phyloP scores from a whole-genome alignment of 1,139 yeast genomes.

The Nakaseomyces uthaithaninus region DNA sequence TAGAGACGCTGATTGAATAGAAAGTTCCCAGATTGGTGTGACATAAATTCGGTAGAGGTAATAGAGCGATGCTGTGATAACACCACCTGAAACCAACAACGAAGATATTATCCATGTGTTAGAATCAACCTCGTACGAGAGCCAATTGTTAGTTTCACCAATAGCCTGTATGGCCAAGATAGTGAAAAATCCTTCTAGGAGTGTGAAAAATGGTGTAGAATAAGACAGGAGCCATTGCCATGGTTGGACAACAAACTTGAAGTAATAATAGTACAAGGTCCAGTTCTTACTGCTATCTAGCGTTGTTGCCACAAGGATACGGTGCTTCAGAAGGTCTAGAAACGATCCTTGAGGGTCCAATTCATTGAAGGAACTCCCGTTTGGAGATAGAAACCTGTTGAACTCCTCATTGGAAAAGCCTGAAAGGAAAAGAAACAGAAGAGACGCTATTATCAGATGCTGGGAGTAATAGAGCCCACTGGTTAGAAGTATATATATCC shows the following conservation, averaged over 20 bases:
- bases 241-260: conserved; percentile 39
- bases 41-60: conserved; percentile 78
- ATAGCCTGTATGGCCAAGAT: conserved; percentile 81
- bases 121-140: conserved; percentile 33
- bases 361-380: conserved; percentile 16
- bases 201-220: conserved; percentile 81
- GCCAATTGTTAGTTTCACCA: conserved; percentile 74
- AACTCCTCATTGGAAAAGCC: conserved; percentile 35
- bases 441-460: conserved; percentile 73
- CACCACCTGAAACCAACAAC: conserved; percentile 63
- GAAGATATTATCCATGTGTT: conserved; percentile 76
- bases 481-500: conserved; percentile 44
- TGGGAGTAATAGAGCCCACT: conserved; percentile 55
- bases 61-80: conserved; percentile 67
- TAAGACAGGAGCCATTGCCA: conserved; percentile 70
- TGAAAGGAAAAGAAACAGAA: conserved; percentile 54
- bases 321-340: conserved; percentile 2
- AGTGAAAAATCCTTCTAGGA: conserved; percentile 88
- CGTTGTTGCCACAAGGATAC: conserved; percentile 2
- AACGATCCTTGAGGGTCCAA: conserved; percentile 1
- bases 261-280: conserved; percentile 27
- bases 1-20: conserved; percentile 67
- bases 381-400: conserved; percentile 18
- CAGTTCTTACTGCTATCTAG: conserved; percentile 4
- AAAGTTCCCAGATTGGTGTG: conserved; percentile 56